Base-by-base conservation (phyloP, 176 grass and related monocot species). In the Neostapfia colusana region DNA sequence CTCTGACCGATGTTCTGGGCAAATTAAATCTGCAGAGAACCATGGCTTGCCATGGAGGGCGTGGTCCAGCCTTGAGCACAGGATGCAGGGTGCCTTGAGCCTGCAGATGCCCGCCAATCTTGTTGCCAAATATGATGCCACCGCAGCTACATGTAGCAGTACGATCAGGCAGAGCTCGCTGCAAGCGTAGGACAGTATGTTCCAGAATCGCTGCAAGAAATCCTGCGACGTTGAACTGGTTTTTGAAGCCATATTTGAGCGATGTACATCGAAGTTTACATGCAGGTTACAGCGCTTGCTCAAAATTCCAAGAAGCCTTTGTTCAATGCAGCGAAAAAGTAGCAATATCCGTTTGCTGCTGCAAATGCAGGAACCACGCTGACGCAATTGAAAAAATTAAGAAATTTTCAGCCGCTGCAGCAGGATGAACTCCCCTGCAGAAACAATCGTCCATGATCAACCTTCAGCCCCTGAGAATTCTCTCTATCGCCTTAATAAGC, bases 121-220 rank as follows among this genome's bases (percentile, higher is more conserved):
- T 10, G 76, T 84, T 4, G 84, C 89, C 4, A 81, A 14, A 13
- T 92, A 79, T 15, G 89, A 98, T 13, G 87, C 80, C 21, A 53
- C 43, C 3, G 89, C 79, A 13, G 75, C 87, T 10, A 93, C 63
- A 24, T 87, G 77, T 58, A 97, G 88, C 41, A 97, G 60, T 27
- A 89, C 51, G 53, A 97, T 97, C 64, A 97, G 67, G 44, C 82
- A 85, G 72, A 89, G 81, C 83, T 97, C 94, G 15, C 85, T 70
- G 53, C 70, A 71, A 5, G 94, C 84, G 12, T 65, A 73, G 35
- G 88, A 89, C 10, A 93, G 72, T 41, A 34, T 61, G 43, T 62
- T 61, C 69, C 75, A 83, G 75, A 88, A 88, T 14, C 63, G 35
- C 25, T 25, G 69, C 62, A 25, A 50, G 61, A 83, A 63, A 26